Evolutionary conservation across 106 monocot genomes (phyloP).

Genomic region (Iris macrosiphon): DNA sequence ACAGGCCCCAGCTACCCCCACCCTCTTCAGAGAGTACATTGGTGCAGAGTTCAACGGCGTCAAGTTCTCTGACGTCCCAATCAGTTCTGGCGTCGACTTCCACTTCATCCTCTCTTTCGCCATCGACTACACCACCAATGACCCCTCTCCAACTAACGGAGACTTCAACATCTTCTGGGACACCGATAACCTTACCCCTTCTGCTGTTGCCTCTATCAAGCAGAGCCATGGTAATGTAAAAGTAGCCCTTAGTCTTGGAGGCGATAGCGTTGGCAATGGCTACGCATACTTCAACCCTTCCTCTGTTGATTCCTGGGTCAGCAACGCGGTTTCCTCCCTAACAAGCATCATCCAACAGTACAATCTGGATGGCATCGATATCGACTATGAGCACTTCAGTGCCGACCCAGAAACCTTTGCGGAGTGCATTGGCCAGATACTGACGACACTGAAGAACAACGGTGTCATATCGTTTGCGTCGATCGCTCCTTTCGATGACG

Average conservation of each 20-base stretch:
- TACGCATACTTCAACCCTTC: slow-evolving; percentile 24
- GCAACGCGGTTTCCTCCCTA: slow-evolving; percentile 39
- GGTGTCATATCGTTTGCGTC: slow-evolving; percentile 25
- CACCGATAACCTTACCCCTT: slow-evolving; percentile 14
- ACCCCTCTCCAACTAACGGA: slow-evolving; percentile 10
- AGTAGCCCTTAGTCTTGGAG: slow-evolving; percentile 19
- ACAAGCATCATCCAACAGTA: slow-evolving; percentile 36
- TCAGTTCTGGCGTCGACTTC: slow-evolving; percentile 18
- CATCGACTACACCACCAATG: slow-evolving; percentile 11
- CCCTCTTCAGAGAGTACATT: slow-evolving; percentile 38
- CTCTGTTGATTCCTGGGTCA: slow-evolving; percentile 41
- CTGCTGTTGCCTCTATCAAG: slow-evolving; percentile 6
- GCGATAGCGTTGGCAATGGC: slow-evolving; percentile 9
- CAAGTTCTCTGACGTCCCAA: slow-evolving; percentile 46
- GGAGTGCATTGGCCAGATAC: slow-evolving; percentile 12
- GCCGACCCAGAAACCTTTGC: slow-evolving; percentile 14
- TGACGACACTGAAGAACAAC: slow-evolving; percentile 16
- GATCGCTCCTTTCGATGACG: slow-evolving; percentile 19
- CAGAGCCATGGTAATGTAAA: slow-evolving; percentile 7
- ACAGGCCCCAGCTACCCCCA: too few relatives aligned
- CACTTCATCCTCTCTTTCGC: slow-evolving; percentile 26
- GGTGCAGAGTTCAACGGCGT: slow-evolving; percentile 27
- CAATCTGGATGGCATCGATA: slow-evolving; percentile 46
- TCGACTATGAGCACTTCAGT: slow-evolving; percentile 53
- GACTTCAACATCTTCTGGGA: slow-evolving; percentile 26